Evolutionary conservation across 2,329 filamentous ascomycete genomes (phyloP), one percentile per base, ranked within the genome.

Genomic region (Penicillium aurantiogriseum): DNA sequence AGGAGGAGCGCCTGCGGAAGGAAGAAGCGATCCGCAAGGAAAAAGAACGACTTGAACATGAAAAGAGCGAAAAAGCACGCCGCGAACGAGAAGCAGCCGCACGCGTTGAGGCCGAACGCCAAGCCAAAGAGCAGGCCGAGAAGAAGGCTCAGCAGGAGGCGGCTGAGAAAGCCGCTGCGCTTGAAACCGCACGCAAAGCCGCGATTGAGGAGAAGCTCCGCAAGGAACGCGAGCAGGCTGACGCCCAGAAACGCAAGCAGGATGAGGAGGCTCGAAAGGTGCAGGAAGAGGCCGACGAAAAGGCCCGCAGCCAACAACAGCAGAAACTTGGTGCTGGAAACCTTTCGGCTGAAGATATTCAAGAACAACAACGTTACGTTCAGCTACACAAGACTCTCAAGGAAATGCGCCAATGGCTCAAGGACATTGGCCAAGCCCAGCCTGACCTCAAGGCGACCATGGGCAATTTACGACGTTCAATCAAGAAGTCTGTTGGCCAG

Each of bases 401-500:
- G 68, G 68, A 77, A 8, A 73, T 86, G 63, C 78, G 85, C 15
- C 71, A 83, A 58, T 80, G 82, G 36, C 75, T 89, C 51, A 68
- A 70, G 2, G 75, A 81, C 4, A 80, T 87, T 64, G 80, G 80
- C 5, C 85, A 85, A 65, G 76, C 78, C 23, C 84, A 87, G 71
- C 66, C 71, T 62, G 74, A 69, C 2, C 75, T 92, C 29, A 91
- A 90, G 72, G 79, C 81, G 51, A 81, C 84, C 36, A 82, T 91
- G 69, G 88, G 89, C 35, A 84, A 91, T 54, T 85, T 90, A 80
- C 83, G 90, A 40, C 81, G 90, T 57, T 83, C 87, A 42, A 86
- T 94, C 52, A 83, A 84, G 39, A 89, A 88, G 66, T 86, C 83
- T 19, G 82, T 93, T 54, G 90, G 91, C 7, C 90, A 94, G 70